Evolutionary conservation across 2,329 filamentous ascomycete genomes (phyloP).

Genomic region (Stagonosporopsis chrysanthemi): DNA sequence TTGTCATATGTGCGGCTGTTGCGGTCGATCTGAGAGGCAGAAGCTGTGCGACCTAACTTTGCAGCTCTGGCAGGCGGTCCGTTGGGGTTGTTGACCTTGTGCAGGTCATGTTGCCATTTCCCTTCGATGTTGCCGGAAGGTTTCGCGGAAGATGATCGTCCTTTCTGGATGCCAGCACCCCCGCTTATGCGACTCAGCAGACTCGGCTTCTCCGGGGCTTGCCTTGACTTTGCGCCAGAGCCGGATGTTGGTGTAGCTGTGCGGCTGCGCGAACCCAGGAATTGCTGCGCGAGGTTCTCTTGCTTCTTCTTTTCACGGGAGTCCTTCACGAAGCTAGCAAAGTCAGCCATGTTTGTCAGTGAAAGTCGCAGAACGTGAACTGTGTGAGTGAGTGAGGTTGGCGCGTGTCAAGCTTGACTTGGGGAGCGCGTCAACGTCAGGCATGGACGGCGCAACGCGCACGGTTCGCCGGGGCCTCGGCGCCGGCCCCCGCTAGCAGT

Average conservation of each 20-base stretch:
- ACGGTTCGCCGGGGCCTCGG: constrained; percentile 16
- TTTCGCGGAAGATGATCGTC: constrained; percentile 52
- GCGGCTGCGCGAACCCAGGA: constrained; percentile 64
- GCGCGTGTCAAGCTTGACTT: constrained; percentile 5
- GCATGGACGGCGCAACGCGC: constrained; percentile 11
- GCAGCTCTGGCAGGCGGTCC: constrained; percentile 42
- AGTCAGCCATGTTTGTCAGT: constrained; percentile 31
- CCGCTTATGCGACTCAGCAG: constrained; percentile 79
- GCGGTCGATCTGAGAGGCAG: constrained; percentile 52
- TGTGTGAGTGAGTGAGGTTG: not conserved
- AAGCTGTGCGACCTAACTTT: constrained; percentile 47
- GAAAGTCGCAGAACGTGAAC: not conserved
- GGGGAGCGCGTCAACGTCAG: constrained; percentile 20
- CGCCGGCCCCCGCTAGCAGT: constrained; percentile 14
- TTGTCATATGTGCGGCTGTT: constrained; percentile 52
- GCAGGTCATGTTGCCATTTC: constrained; percentile 76
- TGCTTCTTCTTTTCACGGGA: constrained; percentile 73
- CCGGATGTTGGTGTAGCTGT: constrained; percentile 62
- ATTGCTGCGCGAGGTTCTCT: constrained; percentile 73
- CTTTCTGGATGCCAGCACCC: constrained; percentile 71
- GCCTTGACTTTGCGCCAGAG: constrained; percentile 53
- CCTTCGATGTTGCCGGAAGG: constrained; percentile 66
- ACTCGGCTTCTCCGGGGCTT: constrained; percentile 57
- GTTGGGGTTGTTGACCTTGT: constrained; percentile 56
- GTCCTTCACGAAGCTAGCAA: constrained; percentile 42